Conservation (phyloP, 257 asterid genomes). For the Ilex asprella region DNA sequence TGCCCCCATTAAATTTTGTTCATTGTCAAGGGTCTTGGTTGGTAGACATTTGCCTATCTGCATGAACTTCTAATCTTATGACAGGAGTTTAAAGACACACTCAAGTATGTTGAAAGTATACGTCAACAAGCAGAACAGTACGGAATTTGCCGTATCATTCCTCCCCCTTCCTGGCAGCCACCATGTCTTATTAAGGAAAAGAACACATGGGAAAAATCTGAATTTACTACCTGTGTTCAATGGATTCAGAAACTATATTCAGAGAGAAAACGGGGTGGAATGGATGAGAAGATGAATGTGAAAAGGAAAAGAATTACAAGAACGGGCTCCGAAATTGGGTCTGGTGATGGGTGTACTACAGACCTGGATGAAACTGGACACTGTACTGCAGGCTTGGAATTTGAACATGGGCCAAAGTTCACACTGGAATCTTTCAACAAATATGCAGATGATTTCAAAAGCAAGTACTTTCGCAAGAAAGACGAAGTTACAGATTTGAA, state of each 20-base stretch:
- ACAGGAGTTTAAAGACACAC: slow-evolving; percentile 79
- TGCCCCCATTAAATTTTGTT: slow-evolving; percentile 9
- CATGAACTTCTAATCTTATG: slow-evolving; percentile 30
- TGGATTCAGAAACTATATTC: slow-evolving; percentile 23
- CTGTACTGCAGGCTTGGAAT: slow-evolving; percentile 19
- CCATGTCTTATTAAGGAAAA: slow-evolving; percentile 37
- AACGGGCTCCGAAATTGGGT: slow-evolving; percentile 13
- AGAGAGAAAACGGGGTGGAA: slow-evolving; percentile 27
- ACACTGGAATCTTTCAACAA: slow-evolving; percentile 52
- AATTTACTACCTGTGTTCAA: slow-evolving; percentile 47
- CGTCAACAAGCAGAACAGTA: slow-evolving; percentile 49
- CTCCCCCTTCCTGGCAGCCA: slow-evolving; percentile 82
- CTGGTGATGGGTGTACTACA: slow-evolving; percentile 14
- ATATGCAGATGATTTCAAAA: slow-evolving; percentile 70
- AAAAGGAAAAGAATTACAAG: slow-evolving; percentile 26
- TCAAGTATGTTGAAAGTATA: slow-evolving; percentile 58
- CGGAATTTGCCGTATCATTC: slow-evolving; percentile 92
- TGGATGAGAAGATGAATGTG: slow-evolving; percentile 21
- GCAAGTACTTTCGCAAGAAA: slow-evolving; percentile 43
- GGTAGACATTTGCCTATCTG: slow-evolving; percentile 19
- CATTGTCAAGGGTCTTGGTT: slow-evolving; percentile 14
- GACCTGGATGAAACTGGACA: slow-evolving; percentile 24
- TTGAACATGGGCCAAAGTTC: slow-evolving; percentile 49
- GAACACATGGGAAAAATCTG: slow-evolving; percentile 37
- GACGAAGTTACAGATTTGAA: slow-evolving; percentile 20